phyloP scores from a whole-genome alignment of 345 rosid genomes.

The Ceriops decandra region DNA sequence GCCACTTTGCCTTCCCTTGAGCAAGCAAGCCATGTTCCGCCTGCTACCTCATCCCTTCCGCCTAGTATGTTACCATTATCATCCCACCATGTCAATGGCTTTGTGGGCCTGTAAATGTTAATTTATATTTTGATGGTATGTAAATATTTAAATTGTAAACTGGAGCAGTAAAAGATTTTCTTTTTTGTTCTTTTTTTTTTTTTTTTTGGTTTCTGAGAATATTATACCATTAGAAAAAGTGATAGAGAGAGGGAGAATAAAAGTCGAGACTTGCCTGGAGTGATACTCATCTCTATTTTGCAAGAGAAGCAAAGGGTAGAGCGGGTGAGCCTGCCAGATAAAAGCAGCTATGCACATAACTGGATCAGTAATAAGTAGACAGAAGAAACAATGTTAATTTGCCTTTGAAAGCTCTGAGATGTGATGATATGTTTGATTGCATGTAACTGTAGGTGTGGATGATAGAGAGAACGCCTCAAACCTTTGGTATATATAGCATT shows the following conservation, averaged over 20 bases:
- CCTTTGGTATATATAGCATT: no score
- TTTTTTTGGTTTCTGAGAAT: neutral
- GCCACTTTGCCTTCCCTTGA: conserved; percentile 58
- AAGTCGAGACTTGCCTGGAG: conserved; percentile 36
- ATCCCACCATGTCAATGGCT: conserved; percentile 60
- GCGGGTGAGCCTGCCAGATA: conserved; percentile 58
- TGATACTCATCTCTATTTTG: conserved; percentile 74
- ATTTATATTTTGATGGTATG: no score
- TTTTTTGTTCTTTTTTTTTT: no score
- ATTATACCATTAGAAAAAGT: no score
- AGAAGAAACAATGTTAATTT: no score
- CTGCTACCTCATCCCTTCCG: conserved; percentile 54
- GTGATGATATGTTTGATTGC: no score
- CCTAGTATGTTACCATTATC: conserved; percentile 49
- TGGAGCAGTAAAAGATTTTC: no score
- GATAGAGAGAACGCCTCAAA: no score
- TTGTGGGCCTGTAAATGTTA: conserved; percentile 41
- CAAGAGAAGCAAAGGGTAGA: conserved; percentile 52
- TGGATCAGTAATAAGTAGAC: no score
- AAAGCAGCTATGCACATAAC: conserved; percentile 63
- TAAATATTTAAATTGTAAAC: no score
- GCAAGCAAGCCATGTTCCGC: conserved; percentile 75
- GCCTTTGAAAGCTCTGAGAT: no score
- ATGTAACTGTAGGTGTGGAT: no score
- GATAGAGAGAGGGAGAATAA: neutral